Base-by-base conservation (phyloP, 83 land plant genomes). In the Diphasiastrum complanatum region DNA sequence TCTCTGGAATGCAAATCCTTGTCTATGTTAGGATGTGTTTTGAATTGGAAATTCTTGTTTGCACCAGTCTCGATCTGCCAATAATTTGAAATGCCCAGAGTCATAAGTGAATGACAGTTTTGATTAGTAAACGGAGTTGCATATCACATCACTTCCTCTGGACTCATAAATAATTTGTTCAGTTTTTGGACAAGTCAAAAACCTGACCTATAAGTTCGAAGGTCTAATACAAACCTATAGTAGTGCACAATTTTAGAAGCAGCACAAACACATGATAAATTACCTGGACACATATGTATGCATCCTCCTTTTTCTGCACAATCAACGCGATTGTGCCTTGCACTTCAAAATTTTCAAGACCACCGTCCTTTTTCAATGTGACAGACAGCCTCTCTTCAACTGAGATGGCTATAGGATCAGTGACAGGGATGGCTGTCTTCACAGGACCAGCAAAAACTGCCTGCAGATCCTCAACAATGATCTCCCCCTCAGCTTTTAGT, bases 401-500 rank as follows among this genome's bases (percentile, higher is more conserved):
- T 2, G 79, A 73, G 61, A 93, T 54, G 51, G 96, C 75, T 22
- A 93, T 67, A 18, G 95, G 95, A 67, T 92, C 98, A 53, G 87
- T 76, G 47, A 76, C 79, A 33, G 75, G 48, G 48, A 63, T 74
- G 61, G 76, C 58, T 50, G 80, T 14, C 64, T 57, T 81, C 19
- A 76, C 50, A 51, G 71, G 78, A 16, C 70, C 80, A 55, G 72
- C 75, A 59, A 18, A 67, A n/a, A n/a, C n/a, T n/a, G 84, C 77
- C 63, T 74, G 69, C 51, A 85, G 85, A 69, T 85, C 98, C 35
- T 92, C 98, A 46, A 81, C 54, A 53, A 92, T 92, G 26, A 81
- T 84, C 70, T 92, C 98, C 12, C 98, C 98, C 72, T 92, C 98
- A 29, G 95, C 95, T 72, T 92, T 85, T 51, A 92, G 49, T 34